A percentile compares a stretch with the other conserved stretches of the same genome.
These are phyloP conservation scores for Stentor roeselii DNA, from an alignment of 73 alveolate genomes.

Conservation along the genomic window DNA sequence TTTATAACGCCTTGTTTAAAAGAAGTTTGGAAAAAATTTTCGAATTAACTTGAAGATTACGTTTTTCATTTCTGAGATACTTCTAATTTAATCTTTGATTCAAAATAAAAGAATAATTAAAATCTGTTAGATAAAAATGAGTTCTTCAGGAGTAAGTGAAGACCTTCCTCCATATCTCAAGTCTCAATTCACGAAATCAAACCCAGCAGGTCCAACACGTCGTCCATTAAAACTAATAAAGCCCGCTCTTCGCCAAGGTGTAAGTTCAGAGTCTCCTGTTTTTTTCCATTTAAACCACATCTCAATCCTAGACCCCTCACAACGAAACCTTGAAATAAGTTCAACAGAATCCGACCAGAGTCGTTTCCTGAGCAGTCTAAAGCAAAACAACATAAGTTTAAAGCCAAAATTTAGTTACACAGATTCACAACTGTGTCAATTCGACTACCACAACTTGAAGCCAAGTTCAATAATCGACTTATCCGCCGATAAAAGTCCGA, in stretches of 20 bases:
- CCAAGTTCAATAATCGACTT: background rate
- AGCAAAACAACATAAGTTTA: background rate
- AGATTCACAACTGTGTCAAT: background rate
- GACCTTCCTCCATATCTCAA: background rate
- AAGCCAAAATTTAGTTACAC: background rate
- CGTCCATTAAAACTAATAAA: background rate
- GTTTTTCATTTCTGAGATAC: too few species aligned
- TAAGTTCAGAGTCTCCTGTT: slow-evolving; percentile 9
- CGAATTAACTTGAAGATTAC: too few species aligned
- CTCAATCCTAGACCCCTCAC: background rate
- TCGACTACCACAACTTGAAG: background rate
- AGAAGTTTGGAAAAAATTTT: too few species aligned
- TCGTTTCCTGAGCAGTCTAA: background rate
- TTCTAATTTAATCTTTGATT: too few species aligned
- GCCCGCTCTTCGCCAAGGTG: background rate
- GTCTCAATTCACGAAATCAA: background rate
- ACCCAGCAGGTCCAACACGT: slow-evolving; percentile 1
- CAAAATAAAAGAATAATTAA: too few species aligned
- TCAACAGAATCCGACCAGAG: background rate
- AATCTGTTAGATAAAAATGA: background rate
- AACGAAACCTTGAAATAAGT: background rate
- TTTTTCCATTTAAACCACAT: background rate
- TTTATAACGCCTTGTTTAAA: too few species aligned
- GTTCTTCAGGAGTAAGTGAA: slow-evolving; percentile 18
- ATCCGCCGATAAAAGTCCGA: slow-evolving; percentile 15